These are phyloP conservation scores for Fraxinus nigra DNA, from an alignment of 305 asterid species.

Conservation along the genomic window DNA sequence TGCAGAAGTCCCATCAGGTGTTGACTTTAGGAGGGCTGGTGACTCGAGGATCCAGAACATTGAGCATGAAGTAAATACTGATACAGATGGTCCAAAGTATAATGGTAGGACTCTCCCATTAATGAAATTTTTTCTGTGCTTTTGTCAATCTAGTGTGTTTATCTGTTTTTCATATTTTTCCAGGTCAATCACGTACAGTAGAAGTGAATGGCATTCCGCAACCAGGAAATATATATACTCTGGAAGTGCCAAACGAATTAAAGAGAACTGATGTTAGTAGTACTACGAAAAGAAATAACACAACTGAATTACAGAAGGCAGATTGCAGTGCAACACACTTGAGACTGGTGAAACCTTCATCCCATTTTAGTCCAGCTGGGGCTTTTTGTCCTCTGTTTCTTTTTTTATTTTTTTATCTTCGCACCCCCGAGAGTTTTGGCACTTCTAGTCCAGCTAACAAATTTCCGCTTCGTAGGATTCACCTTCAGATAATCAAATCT, in stretches of 20 bases:
- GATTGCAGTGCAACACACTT: slow-evolving; percentile 24
- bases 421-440: neutral
- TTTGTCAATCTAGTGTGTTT: neutral
- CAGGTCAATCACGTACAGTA: slow-evolving; percentile 33
- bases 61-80: neutral
- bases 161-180: slow-evolving; percentile 21
- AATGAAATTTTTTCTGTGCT: slow-evolving; percentile 6
- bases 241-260: slow-evolving; percentile 19
- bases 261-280: slow-evolving; percentile 10
- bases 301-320: slow-evolving; percentile 23
- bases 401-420: neutral
- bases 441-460: slow-evolving; percentile 13
- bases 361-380: neutral
- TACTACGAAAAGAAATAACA: slow-evolving; percentile 13
- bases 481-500: slow-evolving; percentile 38
- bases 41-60: neutral
- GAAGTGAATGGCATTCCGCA: slow-evolving; percentile 15
- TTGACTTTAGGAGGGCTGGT: neutral
- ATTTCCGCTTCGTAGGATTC: slow-evolving; percentile 38
- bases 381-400: neutral
- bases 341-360: slow-evolving; percentile 32
- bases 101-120: slow-evolving; percentile 36
- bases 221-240: slow-evolving; percentile 11
- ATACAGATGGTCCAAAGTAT: slow-evolving; percentile 12
- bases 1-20: neutral